Evolutionary conservation across 805 yeast species (phyloP).

Genomic region (Candida chilensis): DNA sequence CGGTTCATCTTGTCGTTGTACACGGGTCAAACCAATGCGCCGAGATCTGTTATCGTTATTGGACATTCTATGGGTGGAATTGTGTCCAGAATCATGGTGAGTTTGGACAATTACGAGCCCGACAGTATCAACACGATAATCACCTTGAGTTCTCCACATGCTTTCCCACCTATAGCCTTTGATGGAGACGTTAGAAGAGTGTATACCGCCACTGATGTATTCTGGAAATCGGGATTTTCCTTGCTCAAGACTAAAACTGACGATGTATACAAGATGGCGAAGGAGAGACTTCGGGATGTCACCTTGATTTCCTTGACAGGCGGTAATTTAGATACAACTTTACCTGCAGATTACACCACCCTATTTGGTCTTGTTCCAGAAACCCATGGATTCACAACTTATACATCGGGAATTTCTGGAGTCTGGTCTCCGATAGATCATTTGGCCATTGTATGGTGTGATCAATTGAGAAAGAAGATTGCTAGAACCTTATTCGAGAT

Average conservation of each 20-base stretch:
- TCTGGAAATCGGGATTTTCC: conserved; percentile 63
- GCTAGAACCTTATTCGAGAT: conserved; percentile 53
- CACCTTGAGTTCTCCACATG: conserved; percentile 87
- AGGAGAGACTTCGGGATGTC: conserved; percentile 41
- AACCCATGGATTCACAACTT: conserved; percentile 72
- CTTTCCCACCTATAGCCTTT: conserved; percentile 86
- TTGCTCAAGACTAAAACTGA: conserved; percentile 7
- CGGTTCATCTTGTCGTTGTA: conserved; percentile 67
- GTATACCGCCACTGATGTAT: conserved; percentile 65
- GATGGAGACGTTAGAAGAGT: conserved; percentile 79
- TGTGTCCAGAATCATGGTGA: conserved; percentile 78
- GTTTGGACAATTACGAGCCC: conserved; percentile 64
- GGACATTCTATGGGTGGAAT: conserved; percentile 99
- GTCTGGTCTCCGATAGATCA: conserved; percentile 96
- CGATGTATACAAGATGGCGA: conserved; percentile 21
- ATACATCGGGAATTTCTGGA: conserved; percentile 76
- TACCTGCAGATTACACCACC: conserved; percentile 88
- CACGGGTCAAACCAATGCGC: conserved; percentile 27
- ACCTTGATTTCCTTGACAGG: conserved; percentile 84
- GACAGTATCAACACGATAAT: conserved; percentile 75
- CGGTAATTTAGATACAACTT: conserved; percentile 65
- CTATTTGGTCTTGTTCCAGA: conserved; percentile 64
- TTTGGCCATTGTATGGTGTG: conserved; percentile 94
- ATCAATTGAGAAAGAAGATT: conserved; percentile 62
- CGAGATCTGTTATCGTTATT: conserved; percentile 65